A percentile compares a stretch with the other conserved stretches of the same genome.
Conservation (phyloP, 768 basidiomycete species). For the Lactarius evosmus region DNA sequence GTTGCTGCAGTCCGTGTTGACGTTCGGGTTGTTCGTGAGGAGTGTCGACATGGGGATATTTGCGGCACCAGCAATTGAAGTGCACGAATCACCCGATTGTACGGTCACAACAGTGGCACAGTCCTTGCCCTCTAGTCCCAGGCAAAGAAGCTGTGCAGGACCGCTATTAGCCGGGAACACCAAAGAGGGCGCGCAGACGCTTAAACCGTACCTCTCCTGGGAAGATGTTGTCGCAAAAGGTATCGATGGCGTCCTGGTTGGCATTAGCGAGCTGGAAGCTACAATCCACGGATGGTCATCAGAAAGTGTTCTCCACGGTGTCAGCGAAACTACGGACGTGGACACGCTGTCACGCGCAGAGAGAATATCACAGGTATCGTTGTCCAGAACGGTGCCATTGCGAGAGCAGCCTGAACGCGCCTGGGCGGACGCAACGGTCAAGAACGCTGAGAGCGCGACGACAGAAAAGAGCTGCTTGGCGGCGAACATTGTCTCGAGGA, state of each 20-base stretch:
- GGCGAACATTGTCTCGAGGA: background rate
- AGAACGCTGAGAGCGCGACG: slow-evolving; percentile 6
- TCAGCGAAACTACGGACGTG: slow-evolving; percentile 36
- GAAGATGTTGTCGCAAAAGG: slow-evolving; percentile 55
- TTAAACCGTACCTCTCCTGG: slow-evolving; percentile 42
- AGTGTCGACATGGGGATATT: slow-evolving; percentile 46
- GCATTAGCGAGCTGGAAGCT: slow-evolving; percentile 59
- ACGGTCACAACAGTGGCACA: slow-evolving; percentile 52
- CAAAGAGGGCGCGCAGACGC: background rate
- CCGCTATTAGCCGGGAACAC: background rate
- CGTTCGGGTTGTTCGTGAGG: slow-evolving; percentile 70
- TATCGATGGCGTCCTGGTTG: slow-evolving; percentile 47
- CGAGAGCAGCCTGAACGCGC: slow-evolving; percentile 42
- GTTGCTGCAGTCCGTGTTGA: slow-evolving; percentile 54
- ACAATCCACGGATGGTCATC: background rate
- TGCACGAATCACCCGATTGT: slow-evolving; percentile 50
- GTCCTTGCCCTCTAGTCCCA: slow-evolving; percentile 55
- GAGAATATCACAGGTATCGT: slow-evolving; percentile 58
- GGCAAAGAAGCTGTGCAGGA: slow-evolving; percentile 40
- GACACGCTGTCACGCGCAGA: slow-evolving; percentile 46
- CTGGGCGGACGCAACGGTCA: slow-evolving; percentile 3
- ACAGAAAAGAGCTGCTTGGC: slow-evolving; percentile 8
- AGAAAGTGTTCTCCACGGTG: background rate
- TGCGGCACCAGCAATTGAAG: slow-evolving; percentile 39
- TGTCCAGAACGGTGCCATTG: slow-evolving; percentile 47